Conservation (phyloP, 345 rosid species). For the Gossypium turneri region DNA sequence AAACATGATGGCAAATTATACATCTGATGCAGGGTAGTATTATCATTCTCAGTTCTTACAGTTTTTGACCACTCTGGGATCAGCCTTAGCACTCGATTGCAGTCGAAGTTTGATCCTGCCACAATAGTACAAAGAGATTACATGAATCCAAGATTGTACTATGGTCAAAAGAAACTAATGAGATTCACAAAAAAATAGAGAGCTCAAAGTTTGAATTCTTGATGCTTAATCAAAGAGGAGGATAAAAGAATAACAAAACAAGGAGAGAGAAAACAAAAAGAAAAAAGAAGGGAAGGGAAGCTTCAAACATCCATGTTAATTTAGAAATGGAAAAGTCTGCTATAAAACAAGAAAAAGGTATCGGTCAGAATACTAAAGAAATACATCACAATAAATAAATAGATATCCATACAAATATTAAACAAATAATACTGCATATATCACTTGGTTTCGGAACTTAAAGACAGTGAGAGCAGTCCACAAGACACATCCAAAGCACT, state of each 20-base stretch:
- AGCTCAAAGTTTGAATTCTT: background rate
- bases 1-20: background rate
- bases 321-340: background rate
- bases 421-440: background rate
- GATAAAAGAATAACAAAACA: background rate
- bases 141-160: conserved; percentile 12
- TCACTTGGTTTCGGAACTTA: conserved; percentile 3
- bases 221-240: background rate
- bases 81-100: conserved; percentile 58
- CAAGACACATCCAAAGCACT: background rate
- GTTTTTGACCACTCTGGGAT: conserved; percentile 74
- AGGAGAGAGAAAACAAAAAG: background rate
- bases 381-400: background rate
- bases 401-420: background rate
- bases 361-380: background rate
- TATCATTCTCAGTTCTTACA: conserved; percentile 46
- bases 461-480: background rate
- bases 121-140: conserved; percentile 22
- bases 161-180: conserved; percentile 13
- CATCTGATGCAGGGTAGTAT: background rate
- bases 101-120: conserved; percentile 54
- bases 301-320: background rate
- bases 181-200: background rate
- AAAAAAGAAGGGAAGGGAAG: no score
- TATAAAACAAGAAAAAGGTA: background rate